Conservation (phyloP, 2,329 filamentous ascomycete genomes). For the Ophiostoma australiae region DNA sequence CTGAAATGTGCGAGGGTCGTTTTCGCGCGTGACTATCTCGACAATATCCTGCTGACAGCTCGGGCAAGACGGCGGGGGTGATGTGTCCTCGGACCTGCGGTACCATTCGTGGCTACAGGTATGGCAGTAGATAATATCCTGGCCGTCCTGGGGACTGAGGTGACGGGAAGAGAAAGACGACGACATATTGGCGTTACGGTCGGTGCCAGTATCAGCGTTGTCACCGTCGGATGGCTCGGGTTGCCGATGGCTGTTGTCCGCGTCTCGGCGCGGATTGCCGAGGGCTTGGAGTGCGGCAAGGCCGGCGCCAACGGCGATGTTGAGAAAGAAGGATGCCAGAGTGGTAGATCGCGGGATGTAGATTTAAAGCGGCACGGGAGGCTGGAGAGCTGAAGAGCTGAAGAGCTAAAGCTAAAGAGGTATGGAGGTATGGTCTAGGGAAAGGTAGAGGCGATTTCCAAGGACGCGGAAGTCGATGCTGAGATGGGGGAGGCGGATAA, state of each 20-base stretch:
- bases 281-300: conserved; percentile 53
- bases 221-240: neutral
- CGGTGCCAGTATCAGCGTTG: conserved; percentile 30
- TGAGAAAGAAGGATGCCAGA: conserved; percentile 50
- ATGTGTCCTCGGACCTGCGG: conserved; percentile 57
- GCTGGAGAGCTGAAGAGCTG: too few species aligned
- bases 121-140: conserved; percentile 83
- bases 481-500: neutral
- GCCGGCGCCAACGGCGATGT: conserved; percentile 56
- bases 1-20: conserved; percentile 54
- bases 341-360: neutral
- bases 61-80: conserved; percentile 73
- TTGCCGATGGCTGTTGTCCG: conserved; percentile 25
- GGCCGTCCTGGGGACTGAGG: conserved; percentile 47
- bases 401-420: neutral
- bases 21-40: conserved; percentile 69
- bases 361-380: neutral
- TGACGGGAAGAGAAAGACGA: conserved; percentile 32
- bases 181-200: conserved; percentile 28
- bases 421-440: neutral
- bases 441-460: neutral
- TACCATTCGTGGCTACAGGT: conserved; percentile 78
- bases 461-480: neutral
- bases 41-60: conserved; percentile 72
- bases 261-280: conserved; percentile 39